Evolutionary conservation across 805 yeast species (phyloP), one percentile per base, ranked within the genome.

Genomic region (Cyberlindnera petersonii): DNA sequence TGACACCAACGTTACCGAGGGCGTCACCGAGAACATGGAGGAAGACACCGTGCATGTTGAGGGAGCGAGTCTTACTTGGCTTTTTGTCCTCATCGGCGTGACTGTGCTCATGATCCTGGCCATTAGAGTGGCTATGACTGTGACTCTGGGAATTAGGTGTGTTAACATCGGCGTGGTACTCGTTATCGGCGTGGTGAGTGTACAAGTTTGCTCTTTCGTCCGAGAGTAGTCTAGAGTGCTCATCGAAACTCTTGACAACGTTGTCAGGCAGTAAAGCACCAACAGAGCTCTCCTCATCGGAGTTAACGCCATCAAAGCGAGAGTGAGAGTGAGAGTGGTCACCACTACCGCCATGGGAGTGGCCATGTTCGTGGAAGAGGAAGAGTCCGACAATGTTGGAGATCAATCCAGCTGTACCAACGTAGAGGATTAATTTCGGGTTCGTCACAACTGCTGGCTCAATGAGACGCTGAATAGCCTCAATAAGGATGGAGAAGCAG

Each of bases 11-110:
- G 58, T 91, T 91, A 47, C 98, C 98, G 40, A 91, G 69, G 1
- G 98, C 98, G 63, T 91, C 98, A 31, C 98, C 98, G 51, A 93
- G 47, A 10, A 93, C 98, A 58, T 91, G 98, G 56, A 91, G 69
- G 58, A 86, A 93, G 4, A 91, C 97, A 47, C 98, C 98, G 54
- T 86, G 89, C 97, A 91, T 91, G 63, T 93, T 91, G 68, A 91
- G 68, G n/a, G 96, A 85, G 56, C 74, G 77, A 23, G 62, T 52
- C 37, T 59, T 55, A 24, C 46, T 44, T 14, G 30, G 26, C 16
- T 17, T 17, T 31, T 36, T 31, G 5, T 21, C 5, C n/a, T 34
- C 27, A 9, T 26, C 29, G 10, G 21, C 20, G n/a, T n/a, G n/a
- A n/a, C n/a, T n/a, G n/a, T n/a, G n/a, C n/a, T n/a, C n/a, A n/a